These are phyloP conservation scores for Tetrahymena elliotti DNA, from an alignment of 73 alveolate species.

Conservation along the genomic window DNA sequence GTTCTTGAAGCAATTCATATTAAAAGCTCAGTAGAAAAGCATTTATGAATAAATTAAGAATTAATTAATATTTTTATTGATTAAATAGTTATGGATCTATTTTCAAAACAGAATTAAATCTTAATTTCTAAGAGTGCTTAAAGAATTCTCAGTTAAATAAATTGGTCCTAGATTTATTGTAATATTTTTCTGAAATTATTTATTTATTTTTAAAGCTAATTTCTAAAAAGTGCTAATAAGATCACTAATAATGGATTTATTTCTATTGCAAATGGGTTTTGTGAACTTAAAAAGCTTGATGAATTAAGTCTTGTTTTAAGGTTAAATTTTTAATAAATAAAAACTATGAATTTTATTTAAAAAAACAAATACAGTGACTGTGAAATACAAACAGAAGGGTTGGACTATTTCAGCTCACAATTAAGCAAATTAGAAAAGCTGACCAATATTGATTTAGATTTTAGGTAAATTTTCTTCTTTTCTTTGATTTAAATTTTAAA, in stretches of 20 bases:
- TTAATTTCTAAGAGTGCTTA: neutral
- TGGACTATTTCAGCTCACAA: neutral
- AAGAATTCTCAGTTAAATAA: neutral
- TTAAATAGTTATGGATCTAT: neutral
- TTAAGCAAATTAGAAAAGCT: neutral
- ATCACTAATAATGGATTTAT: neutral
- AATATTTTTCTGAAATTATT: neutral
- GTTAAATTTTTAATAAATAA: neutral
- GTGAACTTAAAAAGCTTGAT: neutral
- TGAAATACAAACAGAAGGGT: neutral
- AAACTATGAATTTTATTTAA: neutral
- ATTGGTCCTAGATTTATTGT: neutral
- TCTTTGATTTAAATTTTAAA: too few species aligned
- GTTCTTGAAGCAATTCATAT: neutral
- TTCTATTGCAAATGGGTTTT: neutral
- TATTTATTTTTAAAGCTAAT: neutral
- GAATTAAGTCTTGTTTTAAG: neutral
- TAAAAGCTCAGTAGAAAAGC: neutral
- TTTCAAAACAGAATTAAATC: neutral
- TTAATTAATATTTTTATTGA: too few species aligned
- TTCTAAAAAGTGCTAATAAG: neutral
- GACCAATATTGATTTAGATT: neutral
- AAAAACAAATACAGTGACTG: neutral
- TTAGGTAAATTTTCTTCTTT: neutral
- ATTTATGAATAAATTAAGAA: too few species aligned